These are phyloP conservation scores for Tulasnella sp. DNA, from an alignment of 768 basidiomycete species.

Conservation along the genomic window DNA sequence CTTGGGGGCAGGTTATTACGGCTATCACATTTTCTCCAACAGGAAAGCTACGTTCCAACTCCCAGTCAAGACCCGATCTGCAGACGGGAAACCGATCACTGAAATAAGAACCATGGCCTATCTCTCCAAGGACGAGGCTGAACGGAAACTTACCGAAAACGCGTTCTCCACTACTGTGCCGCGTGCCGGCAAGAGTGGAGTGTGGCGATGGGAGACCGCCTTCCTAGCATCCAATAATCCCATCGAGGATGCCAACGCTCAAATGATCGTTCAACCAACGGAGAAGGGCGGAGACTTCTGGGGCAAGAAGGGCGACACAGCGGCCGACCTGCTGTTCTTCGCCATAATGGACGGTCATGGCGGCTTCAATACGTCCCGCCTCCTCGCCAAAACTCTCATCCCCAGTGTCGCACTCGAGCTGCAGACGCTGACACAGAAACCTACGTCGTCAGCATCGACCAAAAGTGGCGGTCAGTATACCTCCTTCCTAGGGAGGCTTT, in stretches of 20 bases:
- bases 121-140: constrained; percentile 41
- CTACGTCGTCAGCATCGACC: constrained; percentile 17
- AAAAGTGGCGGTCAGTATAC: constrained; percentile 13
- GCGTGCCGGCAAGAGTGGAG: constrained; percentile 32
- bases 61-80: not conserved
- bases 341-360: constrained; percentile 86
- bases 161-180: constrained; percentile 35
- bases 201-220: constrained; percentile 70
- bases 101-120: constrained; percentile 33
- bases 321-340: constrained; percentile 60
- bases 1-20: not conserved
- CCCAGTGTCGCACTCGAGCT: constrained; percentile 74
- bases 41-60: not conserved
- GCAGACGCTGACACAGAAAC: constrained; percentile 36
- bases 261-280: constrained; percentile 43
- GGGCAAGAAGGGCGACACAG: constrained; percentile 10
- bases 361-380: constrained; percentile 69
- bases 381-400: constrained; percentile 74
- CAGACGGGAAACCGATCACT: constrained; percentile 1
- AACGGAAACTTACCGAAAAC: constrained; percentile 46
- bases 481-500: constrained; percentile 23
- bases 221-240: constrained; percentile 76
- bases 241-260: constrained; percentile 78
- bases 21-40: not conserved
- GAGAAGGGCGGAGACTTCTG: constrained; percentile 3